Percentiles rank a stretch among this genome's conserved stretches.
These are phyloP conservation scores for Aspergillus pseudoglaucus DNA, from an alignment of 2,329 filamentous ascomycete species.

Conservation along the genomic window DNA sequence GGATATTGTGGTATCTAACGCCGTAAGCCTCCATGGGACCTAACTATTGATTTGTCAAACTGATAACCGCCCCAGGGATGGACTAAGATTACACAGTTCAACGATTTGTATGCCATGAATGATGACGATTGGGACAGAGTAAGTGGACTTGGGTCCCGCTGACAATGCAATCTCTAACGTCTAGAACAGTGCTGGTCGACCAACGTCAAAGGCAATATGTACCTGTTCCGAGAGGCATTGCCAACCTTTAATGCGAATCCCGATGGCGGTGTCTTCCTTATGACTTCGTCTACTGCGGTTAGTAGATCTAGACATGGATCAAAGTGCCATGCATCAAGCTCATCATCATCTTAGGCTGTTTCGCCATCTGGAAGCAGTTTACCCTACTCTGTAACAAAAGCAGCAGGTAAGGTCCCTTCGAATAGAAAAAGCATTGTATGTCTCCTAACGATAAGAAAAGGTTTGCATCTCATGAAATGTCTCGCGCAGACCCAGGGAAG, in stretches of 20 bases:
- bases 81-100: constrained; percentile 54
- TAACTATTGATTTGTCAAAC: background rate
- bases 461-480: constrained; percentile 60
- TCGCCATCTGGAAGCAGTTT: constrained; percentile 50
- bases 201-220: constrained; percentile 53
- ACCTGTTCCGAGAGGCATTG: constrained; percentile 51
- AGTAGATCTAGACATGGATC: constrained; percentile 14
- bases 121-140: constrained; percentile 61
- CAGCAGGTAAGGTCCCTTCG: constrained; percentile 49
- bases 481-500: constrained; percentile 56
- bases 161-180: background rate
- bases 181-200: constrained; percentile 50
- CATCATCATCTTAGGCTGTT: constrained; percentile 34
- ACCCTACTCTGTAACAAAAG: constrained; percentile 73
- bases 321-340: constrained; percentile 2
- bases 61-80: constrained; percentile 43
- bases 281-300: constrained; percentile 58
- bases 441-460: constrained; percentile 20
- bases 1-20: constrained; percentile 74
- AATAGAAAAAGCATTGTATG: background rate
- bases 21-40: constrained; percentile 36
- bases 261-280: constrained; percentile 58
- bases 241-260: constrained; percentile 55
- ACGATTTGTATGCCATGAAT: constrained; percentile 51
- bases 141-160: constrained; percentile 2